A percentile compares a stretch with the other conserved stretches of the same genome.
phyloP scores from a whole-genome alignment of 1,284 basidiomycete genomes.

The Ganoderma lucidum region DNA sequence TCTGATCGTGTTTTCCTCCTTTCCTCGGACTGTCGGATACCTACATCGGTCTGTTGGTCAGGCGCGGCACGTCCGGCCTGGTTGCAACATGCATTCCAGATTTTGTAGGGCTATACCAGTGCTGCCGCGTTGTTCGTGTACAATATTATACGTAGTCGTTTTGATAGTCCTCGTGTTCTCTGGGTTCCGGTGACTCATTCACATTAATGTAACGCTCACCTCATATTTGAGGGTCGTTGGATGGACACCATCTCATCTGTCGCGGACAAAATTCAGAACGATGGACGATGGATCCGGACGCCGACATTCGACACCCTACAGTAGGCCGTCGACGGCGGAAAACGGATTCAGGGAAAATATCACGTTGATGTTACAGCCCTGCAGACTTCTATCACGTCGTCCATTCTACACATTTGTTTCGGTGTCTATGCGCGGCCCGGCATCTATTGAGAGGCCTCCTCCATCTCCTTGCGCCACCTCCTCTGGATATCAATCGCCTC shows the following conservation, averaged over 20 bases:
- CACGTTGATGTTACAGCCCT: slow-evolving; percentile 5
- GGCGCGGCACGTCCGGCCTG: slow-evolving; percentile 20
- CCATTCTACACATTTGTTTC: slow-evolving; percentile 5
- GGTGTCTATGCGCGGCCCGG: neutral
- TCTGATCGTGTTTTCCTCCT: slow-evolving; percentile 8
- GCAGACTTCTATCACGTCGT: slow-evolving; percentile 2
- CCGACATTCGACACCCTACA: neutral
- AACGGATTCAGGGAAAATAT: slow-evolving; percentile 5
- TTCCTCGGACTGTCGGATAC: slow-evolving; percentile 7
- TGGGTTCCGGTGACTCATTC: neutral
- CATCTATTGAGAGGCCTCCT: slow-evolving; percentile 51
- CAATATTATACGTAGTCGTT: neutral
- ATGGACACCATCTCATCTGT: slow-evolving; percentile 7
- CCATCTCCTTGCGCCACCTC: slow-evolving; percentile 80
- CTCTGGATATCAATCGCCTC: slow-evolving; percentile 91
- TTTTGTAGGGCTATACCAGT: neutral
- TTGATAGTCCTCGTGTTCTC: neutral
- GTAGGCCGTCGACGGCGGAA: neutral
- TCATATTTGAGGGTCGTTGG: neutral
- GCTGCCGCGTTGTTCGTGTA: neutral
- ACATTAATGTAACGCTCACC: neutral
- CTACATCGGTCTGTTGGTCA: neutral
- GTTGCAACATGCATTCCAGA: slow-evolving; percentile 11
- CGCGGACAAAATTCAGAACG: neutral
- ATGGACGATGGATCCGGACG: neutral